Conservation (phyloP, 345 rosid species). For the Euphorbia tirucalli region DNA sequence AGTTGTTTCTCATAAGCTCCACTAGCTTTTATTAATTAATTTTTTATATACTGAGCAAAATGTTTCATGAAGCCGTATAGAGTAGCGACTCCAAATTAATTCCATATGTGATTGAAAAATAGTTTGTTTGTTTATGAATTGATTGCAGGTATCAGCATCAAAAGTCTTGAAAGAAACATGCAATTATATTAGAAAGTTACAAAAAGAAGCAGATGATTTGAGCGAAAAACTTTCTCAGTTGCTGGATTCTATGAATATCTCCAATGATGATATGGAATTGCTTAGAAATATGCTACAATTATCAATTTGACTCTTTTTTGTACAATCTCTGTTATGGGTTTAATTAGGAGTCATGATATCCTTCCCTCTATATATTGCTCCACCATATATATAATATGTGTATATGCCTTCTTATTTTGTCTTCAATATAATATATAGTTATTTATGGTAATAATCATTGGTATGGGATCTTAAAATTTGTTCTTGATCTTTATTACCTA, state of each 20-base stretch:
- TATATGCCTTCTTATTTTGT: neutral
- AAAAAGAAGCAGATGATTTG: constrained; percentile 50
- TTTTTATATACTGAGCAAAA: no score
- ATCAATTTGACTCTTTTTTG: neutral
- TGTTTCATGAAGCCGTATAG: no score
- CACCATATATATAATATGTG: no score
- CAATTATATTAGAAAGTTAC: constrained; percentile 47
- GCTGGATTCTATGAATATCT: constrained; percentile 37
- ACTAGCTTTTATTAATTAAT: no score
- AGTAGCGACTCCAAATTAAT: no score
- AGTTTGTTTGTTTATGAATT: neutral
- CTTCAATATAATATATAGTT: neutral
- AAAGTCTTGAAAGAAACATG: constrained; percentile 47
- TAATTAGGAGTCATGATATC: neutral
- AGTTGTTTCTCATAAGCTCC: no score
- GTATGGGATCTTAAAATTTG: no score
- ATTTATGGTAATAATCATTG: neutral
- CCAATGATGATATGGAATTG: constrained; percentile 23
- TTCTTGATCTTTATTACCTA: no score
- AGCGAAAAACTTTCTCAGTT: constrained; percentile 50
- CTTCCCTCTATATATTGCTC: neutral
- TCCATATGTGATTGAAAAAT: neutral
- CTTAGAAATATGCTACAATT: constrained; percentile 19
- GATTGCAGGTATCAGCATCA: constrained; percentile 41
- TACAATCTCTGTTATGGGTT: neutral